These are phyloP conservation scores for Trichosporon coremiiforme DNA, from an alignment of 1,284 basidiomycete species.

Conservation along the genomic window DNA sequence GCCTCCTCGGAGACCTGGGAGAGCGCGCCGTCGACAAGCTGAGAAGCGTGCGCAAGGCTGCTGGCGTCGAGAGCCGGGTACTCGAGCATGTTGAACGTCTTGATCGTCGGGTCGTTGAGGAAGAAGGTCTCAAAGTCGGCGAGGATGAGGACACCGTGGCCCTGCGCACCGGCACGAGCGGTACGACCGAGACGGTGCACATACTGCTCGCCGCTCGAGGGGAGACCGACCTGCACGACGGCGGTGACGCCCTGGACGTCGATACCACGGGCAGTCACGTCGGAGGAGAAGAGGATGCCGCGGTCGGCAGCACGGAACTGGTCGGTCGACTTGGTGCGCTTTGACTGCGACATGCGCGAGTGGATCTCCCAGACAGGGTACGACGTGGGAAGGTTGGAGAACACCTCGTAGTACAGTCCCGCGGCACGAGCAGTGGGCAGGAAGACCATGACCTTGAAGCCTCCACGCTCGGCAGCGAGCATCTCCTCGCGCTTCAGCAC, in stretches of 20 bases:
- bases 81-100: conserved; percentile 57
- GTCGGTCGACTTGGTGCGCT: conserved; percentile 61
- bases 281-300: conserved; percentile 59
- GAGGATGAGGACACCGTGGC: conserved; percentile 65
- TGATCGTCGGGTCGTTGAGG: conserved; percentile 59
- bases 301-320: conserved; percentile 60
- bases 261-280: conserved; percentile 62
- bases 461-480: conserved; percentile 35
- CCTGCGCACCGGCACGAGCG: conserved; percentile 60
- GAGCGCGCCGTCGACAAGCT: conserved; percentile 46
- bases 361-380: conserved; percentile 52
- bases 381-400: conserved; percentile 43
- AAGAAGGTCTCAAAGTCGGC: conserved; percentile 64
- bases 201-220: conserved; percentile 57
- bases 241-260: conserved; percentile 58
- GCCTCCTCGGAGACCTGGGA: conserved; percentile 47
- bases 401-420: conserved; percentile 62
- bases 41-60: conserved; percentile 27
- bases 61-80: conserved; percentile 31
- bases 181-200: conserved; percentile 60
- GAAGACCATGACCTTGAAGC: conserved; percentile 63
- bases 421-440: conserved; percentile 70
- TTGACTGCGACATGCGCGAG: conserved; percentile 50
- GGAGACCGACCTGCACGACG: conserved; percentile 63
- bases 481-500: conserved; percentile 53